Evolutionary conservation across 2,329 filamentous ascomycete genomes (phyloP).

Genomic region (Colletotrichum siamense): DNA sequence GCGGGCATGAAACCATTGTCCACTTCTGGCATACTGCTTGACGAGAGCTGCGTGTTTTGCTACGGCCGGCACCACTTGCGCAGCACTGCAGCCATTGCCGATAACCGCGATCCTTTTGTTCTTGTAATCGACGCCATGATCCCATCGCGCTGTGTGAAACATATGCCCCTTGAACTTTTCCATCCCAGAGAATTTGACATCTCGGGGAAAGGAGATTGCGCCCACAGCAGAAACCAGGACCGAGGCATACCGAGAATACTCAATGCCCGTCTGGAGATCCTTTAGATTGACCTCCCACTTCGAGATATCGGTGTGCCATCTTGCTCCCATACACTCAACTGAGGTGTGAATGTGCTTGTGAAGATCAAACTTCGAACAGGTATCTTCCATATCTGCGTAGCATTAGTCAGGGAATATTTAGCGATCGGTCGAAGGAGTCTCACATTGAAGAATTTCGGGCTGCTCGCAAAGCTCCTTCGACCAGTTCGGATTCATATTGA

Average conservation of each 20-base stretch:
- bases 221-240: constrained; percentile 34
- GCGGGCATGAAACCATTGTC: constrained; percentile 28
- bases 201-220: constrained; percentile 27
- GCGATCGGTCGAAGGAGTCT: not conserved
- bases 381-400: constrained; percentile 17
- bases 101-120: constrained; percentile 40
- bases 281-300: constrained; percentile 26
- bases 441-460: constrained; percentile 38
- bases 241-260: constrained; percentile 21
- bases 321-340: constrained; percentile 26
- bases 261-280: constrained; percentile 20
- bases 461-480: constrained; percentile 37
- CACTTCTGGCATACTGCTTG: constrained; percentile 27
- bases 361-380: constrained; percentile 26
- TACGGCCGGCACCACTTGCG: constrained; percentile 40
- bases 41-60: constrained; percentile 17
- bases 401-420: not conserved
- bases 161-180: constrained; percentile 37
- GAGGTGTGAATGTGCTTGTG: constrained; percentile 26
- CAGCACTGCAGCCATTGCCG: constrained; percentile 40
- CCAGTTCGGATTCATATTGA: constrained; percentile 45
- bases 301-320: constrained; percentile 20
- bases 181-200: constrained; percentile 31
- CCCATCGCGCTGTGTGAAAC: constrained; percentile 40
- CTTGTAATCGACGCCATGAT: constrained; percentile 28